phyloP scores from a whole-genome alignment of 1,139 yeast genomes.

The Candida mesenterica region DNA sequence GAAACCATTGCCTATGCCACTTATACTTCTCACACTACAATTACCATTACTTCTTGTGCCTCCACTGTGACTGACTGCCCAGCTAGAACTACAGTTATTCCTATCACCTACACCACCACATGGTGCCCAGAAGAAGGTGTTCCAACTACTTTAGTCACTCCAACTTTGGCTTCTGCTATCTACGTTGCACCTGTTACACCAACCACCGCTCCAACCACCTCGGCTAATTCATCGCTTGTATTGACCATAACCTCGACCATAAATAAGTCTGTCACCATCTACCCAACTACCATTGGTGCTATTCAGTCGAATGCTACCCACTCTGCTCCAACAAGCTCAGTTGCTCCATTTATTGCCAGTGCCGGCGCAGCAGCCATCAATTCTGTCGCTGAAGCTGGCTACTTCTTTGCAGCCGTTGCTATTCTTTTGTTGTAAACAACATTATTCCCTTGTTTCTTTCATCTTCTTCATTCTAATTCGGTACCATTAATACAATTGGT shows the following conservation, averaged over 20 bases:
- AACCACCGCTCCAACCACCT: not conserved
- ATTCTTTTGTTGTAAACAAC: too few species aligned
- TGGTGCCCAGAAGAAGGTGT: conserved; percentile 2
- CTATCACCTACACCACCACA: conserved; percentile 10
- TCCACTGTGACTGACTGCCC: conserved; percentile 40
- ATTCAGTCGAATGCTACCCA: not conserved
- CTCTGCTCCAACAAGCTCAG: not conserved
- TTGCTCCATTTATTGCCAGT: not conserved
- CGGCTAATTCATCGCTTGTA: not conserved
- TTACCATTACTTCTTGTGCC: conserved; percentile 17
- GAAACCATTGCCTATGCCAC: conserved; percentile 6
- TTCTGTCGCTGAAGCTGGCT: not conserved
- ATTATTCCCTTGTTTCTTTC: too few species aligned
- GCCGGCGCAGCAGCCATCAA: conserved; percentile 1
- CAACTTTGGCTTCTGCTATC: not conserved
- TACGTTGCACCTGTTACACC: not conserved
- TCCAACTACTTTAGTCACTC: not conserved
- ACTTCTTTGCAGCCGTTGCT: not conserved
- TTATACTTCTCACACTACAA: conserved; percentile 9
- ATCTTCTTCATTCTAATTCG: too few species aligned
- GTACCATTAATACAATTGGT: too few species aligned
- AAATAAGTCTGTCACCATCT: not conserved
- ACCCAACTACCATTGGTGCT: not conserved
- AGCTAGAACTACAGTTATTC: conserved; percentile 20
- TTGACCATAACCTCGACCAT: not conserved